Evolutionary conservation across 441 rosid species (phyloP).

Genomic region (Metrosideros polymorpha): DNA sequence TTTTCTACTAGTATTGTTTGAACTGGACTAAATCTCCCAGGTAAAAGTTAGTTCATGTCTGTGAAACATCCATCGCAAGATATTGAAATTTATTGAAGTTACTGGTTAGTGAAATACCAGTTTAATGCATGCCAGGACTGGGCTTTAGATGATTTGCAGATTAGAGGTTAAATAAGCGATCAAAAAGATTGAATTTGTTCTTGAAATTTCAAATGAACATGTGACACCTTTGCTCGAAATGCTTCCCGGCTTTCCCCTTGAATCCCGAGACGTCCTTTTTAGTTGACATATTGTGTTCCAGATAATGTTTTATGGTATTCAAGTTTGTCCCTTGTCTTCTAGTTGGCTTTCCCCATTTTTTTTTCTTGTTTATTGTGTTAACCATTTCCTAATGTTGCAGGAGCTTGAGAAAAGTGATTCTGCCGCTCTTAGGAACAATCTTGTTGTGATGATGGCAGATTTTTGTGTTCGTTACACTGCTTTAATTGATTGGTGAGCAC

Average conservation of each 20-base stretch:
- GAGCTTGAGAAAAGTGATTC: conserved; percentile 90
- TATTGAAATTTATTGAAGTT: not conserved
- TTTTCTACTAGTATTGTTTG: not conserved
- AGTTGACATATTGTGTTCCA: not conserved
- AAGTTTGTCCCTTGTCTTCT: not conserved
- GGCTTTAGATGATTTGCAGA: not conserved
- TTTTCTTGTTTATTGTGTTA: not conserved
- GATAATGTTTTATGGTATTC: not conserved
- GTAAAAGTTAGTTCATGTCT: not conserved
- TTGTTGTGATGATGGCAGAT: conserved; percentile 82
- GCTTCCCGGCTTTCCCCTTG: not conserved
- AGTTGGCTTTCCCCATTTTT: not conserved
- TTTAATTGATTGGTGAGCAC: conserved; percentile 77
- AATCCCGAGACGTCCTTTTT: not conserved
- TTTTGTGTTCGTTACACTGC: conserved; percentile 92
- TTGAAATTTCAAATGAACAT: not conserved
- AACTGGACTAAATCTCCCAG: not conserved
- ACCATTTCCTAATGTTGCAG: conserved; percentile 22
- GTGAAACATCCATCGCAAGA: not conserved
- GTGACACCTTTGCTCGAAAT: not conserved
- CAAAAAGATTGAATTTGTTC: not conserved
- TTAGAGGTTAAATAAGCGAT: not conserved
- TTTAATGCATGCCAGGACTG: not conserved
- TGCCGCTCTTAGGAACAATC: conserved; percentile 88
- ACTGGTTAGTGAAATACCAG: not conserved